phyloP scores from a whole-genome alignment of 2,329 filamentous ascomycete species.

The Sporothrix humicola region DNA sequence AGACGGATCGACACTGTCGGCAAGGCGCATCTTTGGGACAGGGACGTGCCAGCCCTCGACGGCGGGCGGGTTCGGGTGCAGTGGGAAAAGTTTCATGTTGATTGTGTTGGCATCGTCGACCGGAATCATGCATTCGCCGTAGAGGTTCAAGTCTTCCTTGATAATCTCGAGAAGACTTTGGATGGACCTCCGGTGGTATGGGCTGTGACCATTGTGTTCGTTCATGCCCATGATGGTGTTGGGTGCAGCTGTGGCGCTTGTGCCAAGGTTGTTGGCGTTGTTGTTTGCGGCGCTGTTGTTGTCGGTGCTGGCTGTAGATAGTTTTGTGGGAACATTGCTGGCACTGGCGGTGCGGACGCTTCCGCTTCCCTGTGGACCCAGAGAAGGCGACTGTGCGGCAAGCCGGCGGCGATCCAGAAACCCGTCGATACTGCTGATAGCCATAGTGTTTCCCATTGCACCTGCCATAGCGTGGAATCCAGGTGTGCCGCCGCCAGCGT shows the following conservation, averaged over 20 bases:
- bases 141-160: conserved; percentile 90
- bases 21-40: conserved; percentile 70
- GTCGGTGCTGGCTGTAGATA: too few relatives aligned
- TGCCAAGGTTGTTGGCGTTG: conserved; percentile 39
- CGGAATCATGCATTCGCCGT: conserved; percentile 97
- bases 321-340: conserved; percentile 34
- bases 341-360: conserved; percentile 39
- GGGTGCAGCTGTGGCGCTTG: conserved; percentile 37
- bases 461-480: conserved; percentile 28
- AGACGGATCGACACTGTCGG: conserved; percentile 67
- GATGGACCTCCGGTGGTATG: conserved; percentile 65
- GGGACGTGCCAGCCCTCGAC: conserved; percentile 92
- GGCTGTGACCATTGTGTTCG: conserved; percentile 34
- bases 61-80: conserved; percentile 74
- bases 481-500: conserved; percentile 1
- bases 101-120: conserved; percentile 94
- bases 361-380: conserved; percentile 61
- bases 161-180: conserved; percentile 82
- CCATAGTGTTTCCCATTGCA: conserved; percentile 17
- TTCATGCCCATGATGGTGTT: not conserved
- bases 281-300: not conserved
- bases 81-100: conserved; percentile 94
- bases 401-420: conserved; percentile 29
- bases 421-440: conserved; percentile 24
- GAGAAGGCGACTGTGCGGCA: conserved; percentile 26